Base-by-base conservation (phyloP, 2,329 filamentous ascomycete genomes). In the Zasmidium cellare region DNA sequence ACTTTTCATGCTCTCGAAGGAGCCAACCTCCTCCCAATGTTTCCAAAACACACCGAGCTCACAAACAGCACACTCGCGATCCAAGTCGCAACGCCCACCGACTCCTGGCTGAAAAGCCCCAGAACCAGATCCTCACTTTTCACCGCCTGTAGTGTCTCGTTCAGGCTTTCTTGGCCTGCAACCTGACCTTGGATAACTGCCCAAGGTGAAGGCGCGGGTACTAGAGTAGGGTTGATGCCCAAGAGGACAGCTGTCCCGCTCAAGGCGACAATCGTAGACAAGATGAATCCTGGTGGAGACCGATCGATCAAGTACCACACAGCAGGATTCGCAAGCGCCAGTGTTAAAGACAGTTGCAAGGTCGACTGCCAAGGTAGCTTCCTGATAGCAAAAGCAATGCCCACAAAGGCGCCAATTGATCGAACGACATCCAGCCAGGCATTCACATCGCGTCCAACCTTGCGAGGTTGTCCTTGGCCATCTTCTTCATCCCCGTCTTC, bases 281-380 rank as follows among this genome's bases (percentile, higher is more conserved):
- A 83, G 31, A 94, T 77, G 65, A 97, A 89, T 3, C 94, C 94
- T 0, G 92, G 84, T 65, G 86, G 87, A 48, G 91, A 94, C 51
- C 93, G 90, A 76, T 99, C 94, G 70, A 99, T 89, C 22, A 97
- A 81, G 76, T 96, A 99, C 94, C 94, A 99, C 18, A 99, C 79
- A 9, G 94, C 89, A 1, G 94, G 93, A 72, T 97, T 97, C 19
- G 89, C 91, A 59, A 97, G 85, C 20, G 92, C 90, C 50, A 99
- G 86, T 1, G 92, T 94, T 23, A 96, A 76, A 1, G 92, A 96
- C 19, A 96, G 87, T 75, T 99, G 94, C n/a, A 96, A 85, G 1
- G 92, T 94, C 9, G 92, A 97, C 67, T 92, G 84, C 94, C 94
- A 99, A 1, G 91, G 90, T 9, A 97, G 84, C 74, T 90, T 91